phyloP scores from a whole-genome alignment of 2,329 filamentous ascomycete genomes.

The Metarhizium album region DNA sequence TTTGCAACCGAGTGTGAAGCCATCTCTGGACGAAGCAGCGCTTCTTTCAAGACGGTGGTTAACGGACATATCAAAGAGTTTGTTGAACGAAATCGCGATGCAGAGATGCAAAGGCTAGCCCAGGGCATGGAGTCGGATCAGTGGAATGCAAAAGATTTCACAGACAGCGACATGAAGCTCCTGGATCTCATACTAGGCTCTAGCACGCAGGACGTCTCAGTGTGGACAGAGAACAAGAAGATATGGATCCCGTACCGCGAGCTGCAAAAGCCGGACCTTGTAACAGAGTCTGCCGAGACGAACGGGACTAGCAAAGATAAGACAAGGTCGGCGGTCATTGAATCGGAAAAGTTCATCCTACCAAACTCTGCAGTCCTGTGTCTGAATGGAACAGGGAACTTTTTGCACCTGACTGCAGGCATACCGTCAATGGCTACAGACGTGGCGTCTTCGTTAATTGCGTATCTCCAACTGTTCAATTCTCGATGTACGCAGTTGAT shows the following conservation, averaged over 20 bases:
- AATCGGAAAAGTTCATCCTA: slow-evolving; percentile 76
- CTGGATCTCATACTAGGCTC: slow-evolving; percentile 56
- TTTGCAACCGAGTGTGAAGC: slow-evolving; percentile 83
- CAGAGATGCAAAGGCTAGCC: slow-evolving; percentile 63
- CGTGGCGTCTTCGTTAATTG: slow-evolving; percentile 65
- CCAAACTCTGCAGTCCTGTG: slow-evolving; percentile 75
- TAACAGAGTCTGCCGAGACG: slow-evolving; percentile 26
- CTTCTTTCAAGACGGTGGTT: slow-evolving; percentile 65
- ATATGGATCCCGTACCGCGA: slow-evolving; percentile 44
- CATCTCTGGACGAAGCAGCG: slow-evolving; percentile 68
- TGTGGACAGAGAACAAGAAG: slow-evolving; percentile 52
- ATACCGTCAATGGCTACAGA: slow-evolving; percentile 86
- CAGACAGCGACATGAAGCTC: slow-evolving; percentile 46
- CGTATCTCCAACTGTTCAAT: slow-evolving; percentile 89
- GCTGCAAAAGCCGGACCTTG: slow-evolving; percentile 22
- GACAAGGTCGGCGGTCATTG: slow-evolving; percentile 62
- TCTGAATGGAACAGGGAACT: slow-evolving; percentile 69
- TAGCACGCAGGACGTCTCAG: slow-evolving; percentile 58
- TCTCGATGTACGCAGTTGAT: slow-evolving; percentile 94
- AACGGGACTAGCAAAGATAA: slow-evolving; percentile 50
- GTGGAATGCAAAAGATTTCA: slow-evolving; percentile 71
- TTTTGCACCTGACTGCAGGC: slow-evolving; percentile 69
- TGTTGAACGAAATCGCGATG: slow-evolving; percentile 58
- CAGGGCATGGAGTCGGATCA: slow-evolving; percentile 70
- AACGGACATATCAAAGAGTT: slow-evolving; percentile 77